phyloP scores from a whole-genome alignment of 805 yeast genomes.

The Metschnikowia drakensbergensis region DNA sequence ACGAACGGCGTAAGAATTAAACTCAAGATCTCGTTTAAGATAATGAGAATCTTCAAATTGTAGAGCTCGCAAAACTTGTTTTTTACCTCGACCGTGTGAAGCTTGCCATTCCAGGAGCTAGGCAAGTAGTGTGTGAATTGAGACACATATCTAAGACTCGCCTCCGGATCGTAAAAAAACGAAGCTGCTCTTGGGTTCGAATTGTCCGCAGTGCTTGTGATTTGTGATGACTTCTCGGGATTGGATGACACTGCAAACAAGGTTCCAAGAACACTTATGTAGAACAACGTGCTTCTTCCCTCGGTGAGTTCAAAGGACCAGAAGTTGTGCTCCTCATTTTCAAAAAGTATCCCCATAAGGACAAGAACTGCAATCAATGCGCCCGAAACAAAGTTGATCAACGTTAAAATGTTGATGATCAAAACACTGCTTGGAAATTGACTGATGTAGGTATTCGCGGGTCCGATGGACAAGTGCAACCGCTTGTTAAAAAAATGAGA shows the following conservation, averaged over 20 bases:
- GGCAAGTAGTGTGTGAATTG: conserved; percentile 92
- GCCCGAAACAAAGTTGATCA: conserved; percentile 66
- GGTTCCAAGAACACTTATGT: conserved; percentile 84
- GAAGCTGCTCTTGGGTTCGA: conserved; percentile 24
- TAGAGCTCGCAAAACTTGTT: conserved; percentile 76
- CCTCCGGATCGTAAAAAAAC: conserved; percentile 87
- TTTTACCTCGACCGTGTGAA: conserved; percentile 83
- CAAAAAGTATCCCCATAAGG: conserved; percentile 63
- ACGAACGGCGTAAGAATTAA: conserved; percentile 83
- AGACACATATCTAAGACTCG: conserved; percentile 72
- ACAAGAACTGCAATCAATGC: conserved; percentile 81
- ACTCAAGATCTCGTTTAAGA: conserved; percentile 76
- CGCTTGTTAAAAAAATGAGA: conserved; percentile 84
- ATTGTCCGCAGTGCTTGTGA: conserved; percentile 22
- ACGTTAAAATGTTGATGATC: conserved; percentile 33
- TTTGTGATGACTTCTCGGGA: conserved; percentile 38
- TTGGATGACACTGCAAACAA: conserved; percentile 79
- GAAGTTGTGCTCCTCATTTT: conserved; percentile 76
- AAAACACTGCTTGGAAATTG: conserved; percentile 82
- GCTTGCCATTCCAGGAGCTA: conserved; percentile 74
- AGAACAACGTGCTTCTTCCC: conserved; percentile 79
- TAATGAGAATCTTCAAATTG: conserved; percentile 65
- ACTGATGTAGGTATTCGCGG: conserved; percentile 79
- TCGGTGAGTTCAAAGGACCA: conserved; percentile 83
- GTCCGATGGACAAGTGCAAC: conserved; percentile 67